Conservation (phyloP, 768 basidiomycete species). For the Mrakia blollopis region DNA sequence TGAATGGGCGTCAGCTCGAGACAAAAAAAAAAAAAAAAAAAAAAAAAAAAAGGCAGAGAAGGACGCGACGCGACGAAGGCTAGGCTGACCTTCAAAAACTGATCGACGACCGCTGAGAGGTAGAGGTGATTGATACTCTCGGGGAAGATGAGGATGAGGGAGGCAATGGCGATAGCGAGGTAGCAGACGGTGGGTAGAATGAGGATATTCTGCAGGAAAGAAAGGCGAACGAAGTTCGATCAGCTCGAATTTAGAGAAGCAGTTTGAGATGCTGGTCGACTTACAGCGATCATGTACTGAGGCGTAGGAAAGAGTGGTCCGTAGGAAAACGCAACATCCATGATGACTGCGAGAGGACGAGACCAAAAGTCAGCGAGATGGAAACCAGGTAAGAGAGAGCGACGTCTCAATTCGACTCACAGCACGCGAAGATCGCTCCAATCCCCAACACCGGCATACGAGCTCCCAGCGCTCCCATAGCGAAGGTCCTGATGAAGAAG, state of each 20-base stretch:
- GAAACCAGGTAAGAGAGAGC: constrained; percentile 10
- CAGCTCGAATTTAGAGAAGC: constrained; percentile 36
- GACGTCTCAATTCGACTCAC: constrained; percentile 41
- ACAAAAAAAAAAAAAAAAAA: too few relatives aligned
- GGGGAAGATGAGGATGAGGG: constrained; percentile 54
- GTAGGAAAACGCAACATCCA: constrained; percentile 36
- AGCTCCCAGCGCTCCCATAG: constrained; percentile 50
- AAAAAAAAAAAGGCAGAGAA: too few relatives aligned
- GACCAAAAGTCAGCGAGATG: constrained; percentile 10
- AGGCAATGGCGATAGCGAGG: constrained; percentile 50
- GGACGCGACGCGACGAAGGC: constrained; percentile 35
- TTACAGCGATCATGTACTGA: constrained; percentile 48
- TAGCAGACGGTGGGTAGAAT: constrained; percentile 51
- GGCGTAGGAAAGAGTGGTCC: constrained; percentile 53
- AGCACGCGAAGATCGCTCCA: constrained; percentile 51
- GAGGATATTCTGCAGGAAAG: constrained; percentile 34
- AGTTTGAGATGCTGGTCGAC: constrained; percentile 20
- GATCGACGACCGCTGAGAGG: constrained; percentile 33
- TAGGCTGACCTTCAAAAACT: constrained; percentile 4
- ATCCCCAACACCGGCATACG: constrained; percentile 51
- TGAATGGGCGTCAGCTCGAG: too few relatives aligned
- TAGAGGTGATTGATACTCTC: constrained; percentile 51
- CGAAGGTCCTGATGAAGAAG: constrained; percentile 49
- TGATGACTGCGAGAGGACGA: constrained; percentile 31
- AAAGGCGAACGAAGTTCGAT: constrained; percentile 36